Base-by-base conservation (phyloP, 2,329 filamentous ascomycete genomes). In the Alternaria viburni region DNA sequence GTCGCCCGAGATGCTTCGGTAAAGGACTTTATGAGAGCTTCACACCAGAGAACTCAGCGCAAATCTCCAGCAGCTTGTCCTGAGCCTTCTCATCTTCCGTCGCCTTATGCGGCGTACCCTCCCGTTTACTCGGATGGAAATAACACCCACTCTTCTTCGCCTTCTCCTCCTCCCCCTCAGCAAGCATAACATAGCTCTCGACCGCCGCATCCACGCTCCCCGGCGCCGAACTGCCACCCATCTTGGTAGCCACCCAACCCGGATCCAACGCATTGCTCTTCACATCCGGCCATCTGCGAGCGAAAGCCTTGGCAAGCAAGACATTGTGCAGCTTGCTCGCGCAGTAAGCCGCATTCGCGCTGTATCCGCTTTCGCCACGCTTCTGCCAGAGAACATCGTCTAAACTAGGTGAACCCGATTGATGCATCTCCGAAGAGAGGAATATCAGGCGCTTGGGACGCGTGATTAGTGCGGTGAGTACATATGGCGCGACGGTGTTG, bases 321-420 rank as follows among this genome's bases (percentile, higher is more conserved):
- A 86, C 77, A 62, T 86, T 83, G 64, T 88, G 86, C 30, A 89
- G 70, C 73, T 89, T 89, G 61, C 80, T 85, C 64, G 88, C 85
- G 59, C 79, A 79, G 65, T 89, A 89, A 0, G 83, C 84, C 2
- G 75, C 68, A 13, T 76, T 77, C 6, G 75, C 72, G 46, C 73
- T 70, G 54, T 74, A 84, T 56, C 17, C 67, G 66, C 61, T 73
- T 66, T 76, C 77, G 60, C 74, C 69, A 61, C 80, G 75, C 51
- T 78, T 55, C 5, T 79, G 59, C 78, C 81, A 82, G 5, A 79
- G 75, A 23, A 83, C 73, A 54, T 83, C 81, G 12, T 80, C 73
- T 56, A 85, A 59, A 9, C 70, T 79, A 11, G 76, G 70, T 50
- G 85, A 83, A 3, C 86, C 86, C 17, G 80, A 77, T 21, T 76